phyloP scores from a whole-genome alignment of 2,329 filamentous ascomycete species.

The Moelleriella libera region DNA sequence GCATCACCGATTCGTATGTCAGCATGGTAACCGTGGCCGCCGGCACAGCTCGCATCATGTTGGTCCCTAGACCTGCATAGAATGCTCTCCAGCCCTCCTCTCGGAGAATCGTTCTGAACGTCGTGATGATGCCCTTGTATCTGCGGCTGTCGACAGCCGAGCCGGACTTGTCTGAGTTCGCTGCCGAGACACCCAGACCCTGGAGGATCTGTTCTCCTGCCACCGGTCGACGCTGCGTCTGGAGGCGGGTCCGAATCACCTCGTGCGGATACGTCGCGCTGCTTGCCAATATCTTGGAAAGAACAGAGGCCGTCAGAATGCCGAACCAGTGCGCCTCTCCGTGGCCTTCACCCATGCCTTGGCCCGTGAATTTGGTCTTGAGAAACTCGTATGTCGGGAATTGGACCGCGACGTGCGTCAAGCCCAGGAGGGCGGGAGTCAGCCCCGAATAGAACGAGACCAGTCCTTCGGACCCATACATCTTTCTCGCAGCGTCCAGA shows the following conservation, averaged over 20 bases:
- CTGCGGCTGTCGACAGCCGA: constrained; percentile 23
- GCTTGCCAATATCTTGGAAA: constrained; percentile 90
- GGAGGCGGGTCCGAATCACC: constrained; percentile 81
- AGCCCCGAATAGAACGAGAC: constrained; percentile 90
- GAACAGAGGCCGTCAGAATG: constrained; percentile 73
- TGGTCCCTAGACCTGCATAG: constrained; percentile 93
- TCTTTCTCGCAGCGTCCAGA: constrained; percentile 82
- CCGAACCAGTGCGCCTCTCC: constrained; percentile 58
- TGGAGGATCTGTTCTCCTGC: constrained; percentile 38
- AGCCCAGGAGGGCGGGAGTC: constrained; percentile 76
- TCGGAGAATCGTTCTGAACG: constrained; percentile 67
- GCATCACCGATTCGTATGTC: constrained; percentile 75
- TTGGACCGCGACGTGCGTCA: constrained; percentile 93
- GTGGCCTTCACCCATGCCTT: constrained; percentile 61
- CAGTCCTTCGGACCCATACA: constrained; percentile 85
- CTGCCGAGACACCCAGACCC: constrained; percentile 29
- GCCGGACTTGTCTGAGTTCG: constrained; percentile 11
- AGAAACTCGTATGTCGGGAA: constrained; percentile 93
- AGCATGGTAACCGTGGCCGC: constrained; percentile 96
- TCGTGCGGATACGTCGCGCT: constrained; percentile 96
- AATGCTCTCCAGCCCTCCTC: constrained; percentile 97
- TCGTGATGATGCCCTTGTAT: constrained; percentile 70
- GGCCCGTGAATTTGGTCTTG: constrained; percentile 79
- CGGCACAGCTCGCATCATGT: constrained; percentile 90
- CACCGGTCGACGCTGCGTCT: constrained; percentile 73